Evolutionary conservation across 2,329 filamentous ascomycete species (phyloP), one percentile per base, ranked within the genome.

Genomic region (Calonectria hawksworthii): DNA sequence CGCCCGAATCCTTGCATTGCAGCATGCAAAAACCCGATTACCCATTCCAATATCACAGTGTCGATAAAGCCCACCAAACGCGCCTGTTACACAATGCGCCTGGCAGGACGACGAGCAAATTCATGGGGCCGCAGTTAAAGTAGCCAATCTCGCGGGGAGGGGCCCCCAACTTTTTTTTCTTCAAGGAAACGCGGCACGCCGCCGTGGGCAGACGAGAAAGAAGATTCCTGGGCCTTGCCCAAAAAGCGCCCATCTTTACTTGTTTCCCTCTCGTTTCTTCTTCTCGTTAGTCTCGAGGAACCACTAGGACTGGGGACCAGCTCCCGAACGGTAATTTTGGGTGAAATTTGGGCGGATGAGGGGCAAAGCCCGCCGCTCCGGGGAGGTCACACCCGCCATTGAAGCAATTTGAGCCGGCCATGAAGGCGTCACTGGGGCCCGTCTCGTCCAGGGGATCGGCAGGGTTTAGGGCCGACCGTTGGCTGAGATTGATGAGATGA

Each of bases 401-500:
- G 56, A 65, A 68, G 71, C 38, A 73, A 73, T 73, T 73, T 73
- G 50, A 47, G 54, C 50, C 32, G 14, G 54, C 68, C 54, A 51
- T 70, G 59, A 70, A 28, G 65, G 72, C 67, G 71, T 73, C 65
- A 51, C 71, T 61, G 56, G 56, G 56, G 32, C 23, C 47, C 65
- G 41, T 54, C 52, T 52, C 16, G 64, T 26, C 26, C 72, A 65
- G 68, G 64, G 72, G 63, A 63, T 63, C 34, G 16, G 63, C 68
- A 71, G 68, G 68, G 72, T 64, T 68, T 52, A 28, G 56, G 71
- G 56, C 51, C 51, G 34, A 56, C 64, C 68, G 64, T 30, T 64
- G 30, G 47, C 52, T 73, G 73, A 74, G 67, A 72, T 74, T 70
- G 68, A 74, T 72, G 68, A 74, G 73, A 74, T 74, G 73, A 74